These are phyloP conservation scores for Solanum tarapatanum DNA, from an alignment of 257 asterid genomes.

Conservation along the genomic window DNA sequence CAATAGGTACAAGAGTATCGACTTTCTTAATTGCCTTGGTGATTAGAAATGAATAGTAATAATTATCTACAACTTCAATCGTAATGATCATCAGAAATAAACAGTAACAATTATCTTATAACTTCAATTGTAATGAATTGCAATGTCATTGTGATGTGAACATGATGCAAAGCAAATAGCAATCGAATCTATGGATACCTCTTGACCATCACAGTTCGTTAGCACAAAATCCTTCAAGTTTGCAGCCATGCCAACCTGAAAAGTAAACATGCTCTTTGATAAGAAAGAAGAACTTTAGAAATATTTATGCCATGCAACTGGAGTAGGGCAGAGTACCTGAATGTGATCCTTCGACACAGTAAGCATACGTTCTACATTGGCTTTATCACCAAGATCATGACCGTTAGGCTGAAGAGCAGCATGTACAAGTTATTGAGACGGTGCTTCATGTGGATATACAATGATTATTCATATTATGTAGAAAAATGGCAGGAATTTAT, in stretches of 20 bases:
- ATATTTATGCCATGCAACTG: not conserved
- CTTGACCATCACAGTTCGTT: conserved; percentile 50
- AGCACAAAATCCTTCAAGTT: conserved; percentile 68
- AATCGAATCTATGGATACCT: conserved; percentile 35
- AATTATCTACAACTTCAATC: not conserved
- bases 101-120: not conserved
- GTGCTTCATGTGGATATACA: not conserved
- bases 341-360: conserved; percentile 75
- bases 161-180: not conserved
- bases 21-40: not conserved
- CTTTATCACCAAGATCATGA: conserved; percentile 61
- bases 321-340: conserved; percentile 37
- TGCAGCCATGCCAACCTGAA: conserved; percentile 83
- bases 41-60: not conserved
- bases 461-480: not conserved
- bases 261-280: conserved; percentile 1
- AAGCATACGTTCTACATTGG: conserved; percentile 44
- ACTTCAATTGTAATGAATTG: not conserved
- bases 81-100: not conserved
- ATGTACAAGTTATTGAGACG: not conserved
- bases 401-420: conserved; percentile 57
- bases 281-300: not conserved
- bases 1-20: not conserved
- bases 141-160: not conserved
- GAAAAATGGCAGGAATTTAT: not conserved